phyloP scores from a whole-genome alignment of 2,329 filamentous ascomycete species.

The Colletotrichum gloeosporioides region DNA sequence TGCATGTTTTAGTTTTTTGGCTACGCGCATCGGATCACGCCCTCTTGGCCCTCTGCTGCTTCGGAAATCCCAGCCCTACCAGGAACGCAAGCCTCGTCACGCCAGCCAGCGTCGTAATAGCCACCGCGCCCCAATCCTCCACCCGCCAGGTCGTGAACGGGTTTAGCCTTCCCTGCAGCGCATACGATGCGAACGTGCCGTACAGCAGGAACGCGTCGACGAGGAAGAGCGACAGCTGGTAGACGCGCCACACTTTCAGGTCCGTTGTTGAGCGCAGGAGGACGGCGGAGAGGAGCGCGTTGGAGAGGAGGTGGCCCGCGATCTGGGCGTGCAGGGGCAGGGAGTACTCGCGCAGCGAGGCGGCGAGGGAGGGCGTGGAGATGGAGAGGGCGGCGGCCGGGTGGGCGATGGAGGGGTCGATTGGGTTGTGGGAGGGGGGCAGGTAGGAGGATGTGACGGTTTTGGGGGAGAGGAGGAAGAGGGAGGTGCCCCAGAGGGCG shows the following conservation, averaged over 20 bases:
- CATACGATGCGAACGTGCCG: not conserved
- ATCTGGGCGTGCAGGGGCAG: constrained; percentile 10
- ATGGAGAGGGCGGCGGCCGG: not conserved
- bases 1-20: not conserved
- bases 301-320: not conserved
- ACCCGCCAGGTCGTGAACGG: constrained; percentile 2
- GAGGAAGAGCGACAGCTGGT: not conserved
- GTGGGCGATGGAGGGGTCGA: not conserved
- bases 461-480: constrained; percentile 2
- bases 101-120: not conserved
- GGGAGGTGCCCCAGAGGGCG: constrained; percentile 3
- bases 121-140: constrained; percentile 2
- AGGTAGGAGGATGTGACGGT: constrained; percentile 2
- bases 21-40: not conserved
- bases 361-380: not conserved
- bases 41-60: not conserved
- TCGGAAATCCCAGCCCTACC: not conserved
- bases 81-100: not conserved
- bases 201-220: constrained; percentile 5
- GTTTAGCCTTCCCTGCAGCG: not conserved
- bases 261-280: not conserved
- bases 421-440: not conserved
- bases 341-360: not conserved
- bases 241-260: not conserved
- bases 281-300: not conserved